Conservation (phyloP, 176 grass and related monocot genomes). For the Melocanna baccifera region DNA sequence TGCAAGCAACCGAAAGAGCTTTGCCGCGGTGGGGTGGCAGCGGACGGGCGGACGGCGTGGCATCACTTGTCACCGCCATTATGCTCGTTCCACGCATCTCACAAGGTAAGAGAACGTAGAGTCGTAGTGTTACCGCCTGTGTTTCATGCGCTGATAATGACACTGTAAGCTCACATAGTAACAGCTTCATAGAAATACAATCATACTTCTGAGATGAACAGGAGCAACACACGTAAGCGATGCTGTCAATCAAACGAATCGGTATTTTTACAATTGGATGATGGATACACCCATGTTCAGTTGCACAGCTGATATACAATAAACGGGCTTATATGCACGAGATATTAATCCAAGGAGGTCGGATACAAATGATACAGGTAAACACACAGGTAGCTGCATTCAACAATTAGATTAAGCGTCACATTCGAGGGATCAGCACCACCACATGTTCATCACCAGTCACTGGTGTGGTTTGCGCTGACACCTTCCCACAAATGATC, state of each 20-base stretch:
- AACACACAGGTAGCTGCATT: background rate
- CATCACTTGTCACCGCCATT: too few relatives aligned
- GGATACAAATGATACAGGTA: constrained; percentile 29
- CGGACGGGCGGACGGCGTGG: too few relatives aligned
- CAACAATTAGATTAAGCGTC: background rate
- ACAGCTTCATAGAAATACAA: background rate
- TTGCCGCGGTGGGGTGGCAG: too few relatives aligned
- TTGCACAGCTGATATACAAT: background rate
- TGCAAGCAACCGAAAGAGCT: too few relatives aligned
- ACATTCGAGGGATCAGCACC: background rate
- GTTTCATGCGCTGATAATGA: background rate
- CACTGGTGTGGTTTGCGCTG: background rate
- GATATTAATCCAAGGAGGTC: background rate
- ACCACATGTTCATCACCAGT: background rate
- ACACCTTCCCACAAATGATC: background rate
- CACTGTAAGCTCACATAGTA: background rate
- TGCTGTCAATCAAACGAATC: constrained; percentile 28
- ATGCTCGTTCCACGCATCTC: too few relatives aligned
- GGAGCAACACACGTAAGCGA: background rate
- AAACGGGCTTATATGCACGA: constrained; percentile 16
- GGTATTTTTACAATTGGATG: constrained; percentile 42
- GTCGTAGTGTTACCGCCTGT: too few relatives aligned
- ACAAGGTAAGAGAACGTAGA: too few relatives aligned
- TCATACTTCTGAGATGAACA: background rate
- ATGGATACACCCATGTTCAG: constrained; percentile 1